Evolutionary conservation across 495 filamentous ascomycete species (phyloP).

Genomic region (Terfezia claveryi): DNA sequence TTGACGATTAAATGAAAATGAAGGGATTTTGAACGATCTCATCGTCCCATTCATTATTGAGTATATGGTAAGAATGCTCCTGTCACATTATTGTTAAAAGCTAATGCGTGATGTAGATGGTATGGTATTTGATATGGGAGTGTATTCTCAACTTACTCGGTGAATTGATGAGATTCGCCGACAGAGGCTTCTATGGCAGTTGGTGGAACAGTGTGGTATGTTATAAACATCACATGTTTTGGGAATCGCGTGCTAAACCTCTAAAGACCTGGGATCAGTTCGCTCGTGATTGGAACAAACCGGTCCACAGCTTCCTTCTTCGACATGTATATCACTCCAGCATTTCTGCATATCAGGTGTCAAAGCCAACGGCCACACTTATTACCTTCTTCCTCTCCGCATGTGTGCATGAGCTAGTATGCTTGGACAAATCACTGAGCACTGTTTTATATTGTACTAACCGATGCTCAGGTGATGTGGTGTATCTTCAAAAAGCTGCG

Average conservation of each 20-base stretch:
- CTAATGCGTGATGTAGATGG: slow-evolving; percentile 11
- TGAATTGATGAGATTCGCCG: slow-evolving; percentile 52
- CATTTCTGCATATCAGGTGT: slow-evolving; percentile 46
- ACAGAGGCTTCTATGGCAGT: slow-evolving; percentile 52
- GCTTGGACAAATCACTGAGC: no score
- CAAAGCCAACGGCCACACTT: slow-evolving; percentile 45
- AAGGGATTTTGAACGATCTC: slow-evolving; percentile 37
- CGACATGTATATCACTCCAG: slow-evolving; percentile 54
- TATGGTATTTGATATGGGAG: slow-evolving; percentile 65
- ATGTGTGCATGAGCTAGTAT: slow-evolving; percentile 41
- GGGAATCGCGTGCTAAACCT: neutral
- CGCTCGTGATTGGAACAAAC: slow-evolving; percentile 53
- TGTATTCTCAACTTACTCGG: slow-evolving; percentile 54
- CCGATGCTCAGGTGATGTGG: slow-evolving; percentile 32
- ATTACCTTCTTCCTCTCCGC: slow-evolving; percentile 51
- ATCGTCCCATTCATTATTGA: slow-evolving; percentile 59
- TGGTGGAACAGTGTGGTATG: slow-evolving; percentile 40
- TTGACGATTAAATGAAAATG: no score
- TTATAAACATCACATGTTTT: neutral
- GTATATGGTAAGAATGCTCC: slow-evolving; percentile 25
- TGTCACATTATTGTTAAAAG: slow-evolving; percentile 8
- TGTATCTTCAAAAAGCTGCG: slow-evolving; percentile 55
- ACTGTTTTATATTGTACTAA: no score
- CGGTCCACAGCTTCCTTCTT: slow-evolving; percentile 48
- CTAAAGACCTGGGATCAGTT: slow-evolving; percentile 14